Evolutionary conservation across 371 early-diverging fungal species (phyloP), one percentile per base, ranked within the genome.

Genomic region (Mortierella sp.): DNA sequence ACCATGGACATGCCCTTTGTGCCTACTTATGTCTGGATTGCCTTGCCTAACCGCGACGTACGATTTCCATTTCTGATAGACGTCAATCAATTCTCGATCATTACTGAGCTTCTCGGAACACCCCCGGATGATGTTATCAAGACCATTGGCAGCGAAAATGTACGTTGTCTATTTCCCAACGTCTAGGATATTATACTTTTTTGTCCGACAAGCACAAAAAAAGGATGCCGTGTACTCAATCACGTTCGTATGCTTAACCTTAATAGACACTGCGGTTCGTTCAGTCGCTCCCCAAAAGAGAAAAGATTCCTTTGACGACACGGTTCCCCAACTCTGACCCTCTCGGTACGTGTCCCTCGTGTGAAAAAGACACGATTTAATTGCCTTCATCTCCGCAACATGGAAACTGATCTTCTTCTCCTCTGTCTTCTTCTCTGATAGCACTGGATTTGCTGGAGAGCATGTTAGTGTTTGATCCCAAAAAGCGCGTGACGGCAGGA

Each of bases 401-500:
- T n/a, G n/a, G n/a, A n/a, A n/a, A n/a, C n/a, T 24, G 37, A 40
- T 48, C 22, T 10, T 45, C 1, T n/a, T n/a, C n/a, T n/a, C 5
- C 14, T 16, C 10, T 26, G 4, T 8, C 0, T 10, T 8, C 16
- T 9, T 26, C 24, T 67, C 58, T n/a, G n/a, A 9, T 63, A 86
- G 99, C 97, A 1, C 85, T 98, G 47, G 96, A 96, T 74, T 87
- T 99, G 64, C 88, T 99, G 11, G 94, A 96, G 79, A 94, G 92
- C 76, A 94, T 99, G 91, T 89, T 99, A 16, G 92, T 93, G 14
- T 98, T 98, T 86, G 97, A 98, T 87, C 99, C 99, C 67, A 91
- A 92, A 53, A 92, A 93, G 70, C 93, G 99, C 70, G 95, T 97
- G 53, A 96, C 93, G 45, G 98, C 97, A 14, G 94, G 92, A 50